A percentile compares a stretch with the other conserved stretches of the same genome.
Conservation (phyloP, 345 rosid genomes). For the Eucalyptus shirleyi region DNA sequence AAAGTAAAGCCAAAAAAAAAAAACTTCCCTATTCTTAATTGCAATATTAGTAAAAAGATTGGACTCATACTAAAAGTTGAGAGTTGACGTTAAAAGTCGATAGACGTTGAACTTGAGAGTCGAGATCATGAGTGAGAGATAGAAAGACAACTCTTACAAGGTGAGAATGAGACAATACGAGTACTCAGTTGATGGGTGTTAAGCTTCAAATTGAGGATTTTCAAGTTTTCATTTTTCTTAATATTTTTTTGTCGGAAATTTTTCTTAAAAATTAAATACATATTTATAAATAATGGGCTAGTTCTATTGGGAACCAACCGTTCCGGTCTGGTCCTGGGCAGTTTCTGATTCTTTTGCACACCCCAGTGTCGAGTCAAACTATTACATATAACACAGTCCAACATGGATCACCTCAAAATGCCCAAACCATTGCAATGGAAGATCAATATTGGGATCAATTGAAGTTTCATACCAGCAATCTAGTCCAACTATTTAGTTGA, state of each 20-base stretch:
- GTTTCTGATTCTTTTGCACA: no score
- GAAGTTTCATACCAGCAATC: not conserved
- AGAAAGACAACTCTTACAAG: rapidly evolving
- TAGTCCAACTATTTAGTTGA: not conserved
- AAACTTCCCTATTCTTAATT: no score
- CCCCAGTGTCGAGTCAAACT: rapidly evolving
- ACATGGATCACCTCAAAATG: not conserved
- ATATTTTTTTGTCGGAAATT: rapidly evolving
- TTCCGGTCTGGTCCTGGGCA: rapidly evolving
- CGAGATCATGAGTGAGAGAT: no score
- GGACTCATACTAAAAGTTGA: no score
- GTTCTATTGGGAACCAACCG: rapidly evolving
- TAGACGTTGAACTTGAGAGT: no score
- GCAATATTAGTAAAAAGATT: no score
- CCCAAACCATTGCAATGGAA: not conserved
- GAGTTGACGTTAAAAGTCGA: rapidly evolving
- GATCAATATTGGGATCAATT: not conserved
- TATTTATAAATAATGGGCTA: no score
- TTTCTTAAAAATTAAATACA: no score
- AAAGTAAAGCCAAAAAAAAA: no score
- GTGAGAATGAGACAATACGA: no score
- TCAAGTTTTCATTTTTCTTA: rapidly evolving
- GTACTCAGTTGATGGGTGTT: no score
- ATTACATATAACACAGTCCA: not conserved
- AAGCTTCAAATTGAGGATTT: no score